phyloP scores from a whole-genome alignment of 169 alveolate genomes.

The Hepatocystis sp. region DNA sequence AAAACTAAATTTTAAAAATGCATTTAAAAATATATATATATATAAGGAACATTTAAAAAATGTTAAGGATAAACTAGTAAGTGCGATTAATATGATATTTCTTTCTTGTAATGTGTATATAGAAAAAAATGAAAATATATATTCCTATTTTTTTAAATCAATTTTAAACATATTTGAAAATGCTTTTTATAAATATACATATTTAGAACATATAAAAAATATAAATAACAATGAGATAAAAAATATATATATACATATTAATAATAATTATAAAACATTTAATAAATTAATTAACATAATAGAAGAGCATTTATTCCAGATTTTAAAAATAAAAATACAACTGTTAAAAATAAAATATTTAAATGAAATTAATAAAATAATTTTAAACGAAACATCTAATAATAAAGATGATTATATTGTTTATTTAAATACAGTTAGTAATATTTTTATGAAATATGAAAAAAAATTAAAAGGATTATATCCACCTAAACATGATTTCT shows the following conservation, averaged over 20 bases:
- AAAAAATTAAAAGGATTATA: constrained; percentile 21
- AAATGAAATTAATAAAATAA: constrained; percentile 28
- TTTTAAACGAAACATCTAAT: constrained; percentile 4
- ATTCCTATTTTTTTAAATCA: constrained; percentile 7
- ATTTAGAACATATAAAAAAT: constrained; percentile 11
- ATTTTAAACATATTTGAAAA: constrained; percentile 15
- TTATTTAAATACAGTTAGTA: constrained; percentile 20
- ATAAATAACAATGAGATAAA: constrained; percentile 15
- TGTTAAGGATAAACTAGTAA: constrained; percentile 7
- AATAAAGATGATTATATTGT: constrained; percentile 19
- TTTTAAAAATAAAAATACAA: constrained; percentile 24
- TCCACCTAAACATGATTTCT: constrained; percentile 13
- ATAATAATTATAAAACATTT: constrained; percentile 31
- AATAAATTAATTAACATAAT: constrained; percentile 15
- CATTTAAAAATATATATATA: constrained; percentile 16
- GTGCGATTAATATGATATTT: constrained; percentile 11
- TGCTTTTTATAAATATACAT: constrained; percentile 6
- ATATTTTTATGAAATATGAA: constrained; percentile 8
- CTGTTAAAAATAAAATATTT: constrained; percentile 28
- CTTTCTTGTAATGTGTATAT: constrained; percentile 8
- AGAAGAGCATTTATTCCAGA: constrained; percentile 34
- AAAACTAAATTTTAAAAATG: neutral
- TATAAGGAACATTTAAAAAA: constrained; percentile 45
- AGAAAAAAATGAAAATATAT: constrained; percentile 22
- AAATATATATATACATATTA: constrained; percentile 18